These are phyloP conservation scores for Jacaranda mimosifolia DNA, from an alignment of 257 asterid genomes.

Conservation along the genomic window DNA sequence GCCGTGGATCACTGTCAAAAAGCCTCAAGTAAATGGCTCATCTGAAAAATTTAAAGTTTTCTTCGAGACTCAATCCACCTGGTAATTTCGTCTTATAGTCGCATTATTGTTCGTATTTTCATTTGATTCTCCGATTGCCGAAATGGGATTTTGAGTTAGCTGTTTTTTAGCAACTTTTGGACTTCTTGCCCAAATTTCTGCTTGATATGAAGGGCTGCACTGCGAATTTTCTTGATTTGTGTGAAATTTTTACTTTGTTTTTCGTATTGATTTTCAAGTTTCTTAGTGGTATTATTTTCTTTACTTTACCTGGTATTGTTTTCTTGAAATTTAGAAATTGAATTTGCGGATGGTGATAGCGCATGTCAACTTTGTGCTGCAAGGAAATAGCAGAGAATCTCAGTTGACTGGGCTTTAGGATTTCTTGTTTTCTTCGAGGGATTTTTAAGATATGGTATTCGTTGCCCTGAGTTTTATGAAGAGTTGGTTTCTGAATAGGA, in stretches of 20 bases:
- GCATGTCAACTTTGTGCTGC: background rate
- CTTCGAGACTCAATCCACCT: conserved; percentile 51
- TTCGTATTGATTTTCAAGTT: background rate
- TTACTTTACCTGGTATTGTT: background rate
- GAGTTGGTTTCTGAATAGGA: background rate
- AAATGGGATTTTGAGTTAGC: background rate
- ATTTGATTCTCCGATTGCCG: background rate
- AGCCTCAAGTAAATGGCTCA: conserved; percentile 41
- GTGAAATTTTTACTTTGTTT: background rate
- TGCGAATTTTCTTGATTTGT: background rate
- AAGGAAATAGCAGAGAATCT: background rate
- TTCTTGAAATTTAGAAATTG: background rate
- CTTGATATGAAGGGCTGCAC: too few species aligned
- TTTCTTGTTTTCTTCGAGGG: background rate
- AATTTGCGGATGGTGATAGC: background rate
- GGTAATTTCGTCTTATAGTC: conserved; percentile 37
- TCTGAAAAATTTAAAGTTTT: conserved; percentile 47
- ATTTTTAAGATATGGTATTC: background rate
- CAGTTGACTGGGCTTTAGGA: background rate
- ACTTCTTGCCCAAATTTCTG: too few species aligned
- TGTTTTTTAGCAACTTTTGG: background rate
- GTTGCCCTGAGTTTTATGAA: conserved; percentile 1
- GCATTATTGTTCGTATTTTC: background rate
- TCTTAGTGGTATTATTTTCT: background rate
- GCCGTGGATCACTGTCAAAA: conserved; percentile 60